Evolutionary conservation across 192 early-diverging fungal genomes (phyloP).

Genomic region (Phycomyces nitens): DNA sequence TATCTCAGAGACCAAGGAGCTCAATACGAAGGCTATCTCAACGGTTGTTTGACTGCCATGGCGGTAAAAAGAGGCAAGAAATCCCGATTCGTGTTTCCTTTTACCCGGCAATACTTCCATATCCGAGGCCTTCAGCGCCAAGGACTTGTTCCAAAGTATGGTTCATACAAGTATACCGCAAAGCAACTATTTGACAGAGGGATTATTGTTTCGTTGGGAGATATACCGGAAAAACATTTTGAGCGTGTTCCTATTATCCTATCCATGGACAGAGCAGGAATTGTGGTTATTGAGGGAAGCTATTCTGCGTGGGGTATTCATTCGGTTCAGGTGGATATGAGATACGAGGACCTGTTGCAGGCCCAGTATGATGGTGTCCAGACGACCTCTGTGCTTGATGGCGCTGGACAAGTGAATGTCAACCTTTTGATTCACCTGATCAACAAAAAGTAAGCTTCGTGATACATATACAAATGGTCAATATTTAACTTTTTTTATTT

Average conservation of each 20-base stretch:
- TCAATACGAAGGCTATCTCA: constrained; percentile 90
- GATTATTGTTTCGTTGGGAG: constrained; percentile 83
- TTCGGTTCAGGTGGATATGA: constrained; percentile 71
- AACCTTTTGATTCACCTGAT: constrained; percentile 93
- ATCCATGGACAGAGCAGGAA: constrained; percentile 87
- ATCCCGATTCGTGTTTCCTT: constrained; percentile 71
- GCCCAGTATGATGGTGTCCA: constrained; percentile 91
- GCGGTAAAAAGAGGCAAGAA: constrained; percentile 65
- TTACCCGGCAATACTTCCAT: constrained; percentile 96
- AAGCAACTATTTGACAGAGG: constrained; percentile 90
- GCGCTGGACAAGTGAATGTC: constrained; percentile 88
- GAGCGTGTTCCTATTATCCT: constrained; percentile 87
- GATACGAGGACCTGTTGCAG: constrained; percentile 93
- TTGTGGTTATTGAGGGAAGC: constrained; percentile 86
- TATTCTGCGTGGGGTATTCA: constrained; percentile 70
- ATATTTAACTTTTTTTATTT: not conserved
- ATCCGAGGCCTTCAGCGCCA: constrained; percentile 78
- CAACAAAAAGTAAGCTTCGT: constrained; percentile 85
- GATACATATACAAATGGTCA: not conserved
- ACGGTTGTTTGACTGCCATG: constrained; percentile 85
- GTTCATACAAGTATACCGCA: constrained; percentile 98
- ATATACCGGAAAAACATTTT: constrained; percentile 79
- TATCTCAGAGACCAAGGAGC: constrained; percentile 86
- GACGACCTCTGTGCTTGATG: constrained; percentile 87
- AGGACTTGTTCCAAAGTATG: constrained; percentile 91